Evolutionary conservation across 345 rosid genomes (phyloP).

Genomic region (Rhizophora mangle): DNA sequence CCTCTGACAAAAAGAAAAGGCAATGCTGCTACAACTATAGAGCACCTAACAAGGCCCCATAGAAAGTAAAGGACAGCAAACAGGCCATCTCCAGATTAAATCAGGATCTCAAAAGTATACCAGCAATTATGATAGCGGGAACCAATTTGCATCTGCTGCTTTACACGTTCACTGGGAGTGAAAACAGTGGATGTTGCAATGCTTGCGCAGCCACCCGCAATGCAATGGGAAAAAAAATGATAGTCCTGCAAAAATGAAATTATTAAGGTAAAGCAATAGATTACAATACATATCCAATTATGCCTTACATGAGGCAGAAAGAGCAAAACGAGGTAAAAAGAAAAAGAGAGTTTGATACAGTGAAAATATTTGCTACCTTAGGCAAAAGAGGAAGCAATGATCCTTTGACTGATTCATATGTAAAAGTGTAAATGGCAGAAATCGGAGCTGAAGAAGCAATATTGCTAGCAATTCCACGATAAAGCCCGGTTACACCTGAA

Average conservation of each 20-base stretch:
- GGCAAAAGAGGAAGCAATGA: constrained; percentile 71
- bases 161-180: constrained; percentile 85
- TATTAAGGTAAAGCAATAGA: neutral
- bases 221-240: constrained; percentile 70
- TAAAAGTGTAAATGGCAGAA: constrained; percentile 83
- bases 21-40: neutral
- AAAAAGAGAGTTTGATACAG: constrained; percentile 7
- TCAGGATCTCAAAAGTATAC: constrained; percentile 35
- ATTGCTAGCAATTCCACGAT: constrained; percentile 80
- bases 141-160: constrained; percentile 98
- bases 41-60: neutral
- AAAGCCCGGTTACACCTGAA: constrained; percentile 74
- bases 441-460: constrained; percentile 91
- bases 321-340: constrained; percentile 2
- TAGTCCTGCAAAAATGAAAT: constrained; percentile 51
- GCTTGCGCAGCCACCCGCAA: constrained; percentile 94
- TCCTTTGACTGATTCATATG: constrained; percentile 86
- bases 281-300: too few relatives aligned
- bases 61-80: neutral
- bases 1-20: neutral
- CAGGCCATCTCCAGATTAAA: constrained; percentile 4
- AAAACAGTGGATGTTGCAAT: constrained; percentile 84
- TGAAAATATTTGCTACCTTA: constrained; percentile 40
- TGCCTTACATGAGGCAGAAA: neutral
- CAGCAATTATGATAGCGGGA: constrained; percentile 79